Evolutionary conservation across 345 rosid species (phyloP).

Genomic region (Citropsis articulata): DNA sequence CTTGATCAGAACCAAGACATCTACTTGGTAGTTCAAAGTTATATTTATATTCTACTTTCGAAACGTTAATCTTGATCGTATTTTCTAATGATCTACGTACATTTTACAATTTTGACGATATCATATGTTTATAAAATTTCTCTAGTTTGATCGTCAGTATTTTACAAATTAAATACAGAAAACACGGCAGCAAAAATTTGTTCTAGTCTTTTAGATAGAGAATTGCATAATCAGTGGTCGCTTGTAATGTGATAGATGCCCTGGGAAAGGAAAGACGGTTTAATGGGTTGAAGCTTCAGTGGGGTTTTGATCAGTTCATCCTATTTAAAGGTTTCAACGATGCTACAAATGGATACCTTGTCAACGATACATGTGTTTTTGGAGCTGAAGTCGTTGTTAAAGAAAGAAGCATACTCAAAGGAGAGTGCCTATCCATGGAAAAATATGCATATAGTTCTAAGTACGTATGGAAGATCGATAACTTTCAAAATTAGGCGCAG

Average conservation of each 20-base stretch:
- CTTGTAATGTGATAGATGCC: slow-evolving; percentile 14
- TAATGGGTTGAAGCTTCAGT: slow-evolving; percentile 26
- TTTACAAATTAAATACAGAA: too few relatives aligned
- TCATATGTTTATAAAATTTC: too few relatives aligned
- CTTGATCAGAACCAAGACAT: slow-evolving; percentile 40
- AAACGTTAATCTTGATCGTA: too few relatives aligned
- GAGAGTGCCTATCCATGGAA: too few relatives aligned
- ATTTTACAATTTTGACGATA: too few relatives aligned
- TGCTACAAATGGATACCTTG: slow-evolving; percentile 33
- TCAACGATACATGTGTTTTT: slow-evolving; percentile 35
- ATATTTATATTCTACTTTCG: too few relatives aligned
- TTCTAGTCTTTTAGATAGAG: too few relatives aligned
- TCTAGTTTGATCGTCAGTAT: too few relatives aligned
- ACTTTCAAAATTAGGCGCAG: slow-evolving; percentile 20
- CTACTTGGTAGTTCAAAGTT: slow-evolving; percentile 37
- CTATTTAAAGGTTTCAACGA: slow-evolving; percentile 20
- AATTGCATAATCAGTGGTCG: too few relatives aligned
- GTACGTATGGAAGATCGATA: slow-evolving; percentile 33
- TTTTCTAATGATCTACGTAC: too few relatives aligned
- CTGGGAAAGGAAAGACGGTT: slow-evolving; percentile 31
- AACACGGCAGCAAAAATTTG: too few relatives aligned
- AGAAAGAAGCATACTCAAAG: too few relatives aligned
- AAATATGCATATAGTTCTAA: neutral
- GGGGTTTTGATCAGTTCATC: slow-evolving; percentile 42
- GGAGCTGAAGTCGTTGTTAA: slow-evolving; percentile 34